Percentiles rank a stretch among this genome's conserved stretches.
phyloP scores from a whole-genome alignment of 2,329 filamentous ascomycete genomes.

The Colletotrichum paranaense region DNA sequence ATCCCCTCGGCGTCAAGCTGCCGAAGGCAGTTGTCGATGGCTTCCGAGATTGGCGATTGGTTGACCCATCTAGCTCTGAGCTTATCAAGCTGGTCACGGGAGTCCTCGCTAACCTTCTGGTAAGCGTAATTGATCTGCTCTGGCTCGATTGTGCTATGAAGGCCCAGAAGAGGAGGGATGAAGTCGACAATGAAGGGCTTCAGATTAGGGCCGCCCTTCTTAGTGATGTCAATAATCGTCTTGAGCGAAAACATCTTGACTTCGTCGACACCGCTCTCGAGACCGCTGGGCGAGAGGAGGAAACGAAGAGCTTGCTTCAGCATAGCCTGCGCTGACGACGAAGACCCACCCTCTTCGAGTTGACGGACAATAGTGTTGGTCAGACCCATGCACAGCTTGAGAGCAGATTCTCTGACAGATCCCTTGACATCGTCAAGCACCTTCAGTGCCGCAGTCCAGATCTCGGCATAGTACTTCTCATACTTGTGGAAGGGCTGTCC shows the following conservation, averaged over 20 bases:
- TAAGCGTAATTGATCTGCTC: constrained; percentile 93
- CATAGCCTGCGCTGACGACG: constrained; percentile 80
- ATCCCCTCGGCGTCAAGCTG: constrained; percentile 84
- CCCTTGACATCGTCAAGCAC: constrained; percentile 97
- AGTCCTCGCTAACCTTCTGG: constrained; percentile 87
- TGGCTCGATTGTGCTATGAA: constrained; percentile 89
- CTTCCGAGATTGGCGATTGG: constrained; percentile 89
- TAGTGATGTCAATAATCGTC: constrained; percentile 89
- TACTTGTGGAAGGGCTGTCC: constrained; percentile 82
- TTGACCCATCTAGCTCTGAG: constrained; percentile 84
- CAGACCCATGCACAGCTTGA: constrained; percentile 83
- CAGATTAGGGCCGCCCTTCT: constrained; percentile 84
- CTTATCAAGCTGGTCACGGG: constrained; percentile 90
- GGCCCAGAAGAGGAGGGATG: constrained; percentile 81
- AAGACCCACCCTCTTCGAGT: constrained; percentile 80
- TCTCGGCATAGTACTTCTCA: constrained; percentile 83
- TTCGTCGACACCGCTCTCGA: constrained; percentile 90
- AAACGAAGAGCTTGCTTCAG: constrained; percentile 90
- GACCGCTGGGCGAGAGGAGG: constrained; percentile 85
- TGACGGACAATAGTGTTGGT: constrained; percentile 88
- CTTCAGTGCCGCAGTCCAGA: constrained; percentile 88
- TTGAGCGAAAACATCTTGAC: constrained; percentile 86
- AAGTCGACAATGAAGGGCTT: constrained; percentile 85
- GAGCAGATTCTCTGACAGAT: constrained; percentile 83
- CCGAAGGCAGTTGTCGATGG: constrained; percentile 89